Conservation (phyloP, 2,329 filamentous ascomycete genomes). For the Fusarium buxicola region DNA sequence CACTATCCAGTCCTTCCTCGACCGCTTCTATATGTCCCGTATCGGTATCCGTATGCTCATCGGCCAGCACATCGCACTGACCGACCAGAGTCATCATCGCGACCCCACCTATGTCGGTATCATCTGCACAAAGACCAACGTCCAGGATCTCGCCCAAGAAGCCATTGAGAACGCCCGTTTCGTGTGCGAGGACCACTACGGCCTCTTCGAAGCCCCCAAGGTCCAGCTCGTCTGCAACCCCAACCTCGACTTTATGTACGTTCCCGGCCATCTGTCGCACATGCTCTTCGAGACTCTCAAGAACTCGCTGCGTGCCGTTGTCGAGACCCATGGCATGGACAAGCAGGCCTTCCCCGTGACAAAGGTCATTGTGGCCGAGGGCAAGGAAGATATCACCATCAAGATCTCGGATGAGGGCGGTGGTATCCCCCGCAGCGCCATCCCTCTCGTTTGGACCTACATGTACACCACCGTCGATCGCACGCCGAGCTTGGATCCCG, state of each 20-base stretch:
- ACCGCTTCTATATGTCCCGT: conserved; percentile 99
- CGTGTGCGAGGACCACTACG: conserved; percentile 98
- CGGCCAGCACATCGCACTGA: conserved; percentile 96
- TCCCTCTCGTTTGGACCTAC: conserved; percentile 99
- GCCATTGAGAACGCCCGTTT: conserved; percentile 99
- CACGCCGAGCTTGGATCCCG: conserved; percentile 92
- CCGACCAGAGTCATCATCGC: conserved; percentile 88
- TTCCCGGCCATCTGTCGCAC: conserved; percentile 97
- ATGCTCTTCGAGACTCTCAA: conserved; percentile 99
- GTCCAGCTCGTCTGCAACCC: conserved; percentile 96
- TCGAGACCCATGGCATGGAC: conserved; percentile 93
- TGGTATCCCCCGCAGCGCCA: conserved; percentile 91
- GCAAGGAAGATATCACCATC: conserved; percentile 98
- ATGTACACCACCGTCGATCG: conserved; percentile 99
- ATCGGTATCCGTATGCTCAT: conserved; percentile 99
- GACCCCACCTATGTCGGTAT: conserved; percentile 98
- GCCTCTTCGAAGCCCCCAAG: conserved; percentile 95
- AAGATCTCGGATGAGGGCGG: conserved; percentile 98
- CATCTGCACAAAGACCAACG: conserved; percentile 98
- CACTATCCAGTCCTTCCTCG: conserved; percentile 96
- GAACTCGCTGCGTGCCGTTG: conserved; percentile 96
- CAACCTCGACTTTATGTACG: conserved; percentile 98
- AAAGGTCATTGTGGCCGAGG: conserved; percentile 97
- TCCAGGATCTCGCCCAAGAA: conserved; percentile 92
- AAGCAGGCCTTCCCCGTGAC: conserved; percentile 97